Base-by-base conservation (phyloP, 1,139 yeast species). In the Taphrina confusa region DNA sequence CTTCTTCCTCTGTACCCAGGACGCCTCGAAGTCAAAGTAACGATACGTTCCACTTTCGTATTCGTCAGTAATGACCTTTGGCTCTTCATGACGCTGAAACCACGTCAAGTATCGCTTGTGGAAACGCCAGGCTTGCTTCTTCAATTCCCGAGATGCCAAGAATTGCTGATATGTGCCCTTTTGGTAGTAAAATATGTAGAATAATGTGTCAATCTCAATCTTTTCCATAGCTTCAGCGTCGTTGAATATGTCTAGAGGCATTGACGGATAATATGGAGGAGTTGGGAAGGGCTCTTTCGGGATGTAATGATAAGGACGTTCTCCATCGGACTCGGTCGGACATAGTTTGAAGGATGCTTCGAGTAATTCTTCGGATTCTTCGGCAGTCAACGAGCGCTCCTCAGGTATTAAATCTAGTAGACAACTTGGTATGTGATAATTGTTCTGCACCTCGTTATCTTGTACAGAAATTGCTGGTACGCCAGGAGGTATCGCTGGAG, bases 241-340 rank as follows among this genome's bases (percentile, higher is more conserved):
- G 50, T 73, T 76, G 42, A 77, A 68, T 20, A 71, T 68, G 12
- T 74, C 69, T 56, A 78, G 75, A 47, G 96, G 96, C 66, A 89
- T 96, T 70, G 85, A 92, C 2, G 99, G 98, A 74, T 90, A 92
- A 72, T 85, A 89, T 22, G 88, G 81, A 50, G 94, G 88, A 3
- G 96, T 88, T 14, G 97, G 96, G 70, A 87, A 95, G 55, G 95
- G 95, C 66, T 83, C 82, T 47, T 79, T 78, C n/a, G 96, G 95
- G 64, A 79, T 82, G 71, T 91, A 91, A 65, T 82, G 82, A 65
- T 84, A 79, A 28, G 97, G 97, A 66, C 82, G 83, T 68, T 92
- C 97, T 1, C 96, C 86, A 71, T 91, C 94, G 64, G 84, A 80
- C 1, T 97, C 88, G 72, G 92, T 97, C 0, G 99, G 98, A 71